These are phyloP conservation scores for Dactylellina haptotyla DNA, from an alignment of 2,329 filamentous ascomycete genomes.

Conservation along the genomic window DNA sequence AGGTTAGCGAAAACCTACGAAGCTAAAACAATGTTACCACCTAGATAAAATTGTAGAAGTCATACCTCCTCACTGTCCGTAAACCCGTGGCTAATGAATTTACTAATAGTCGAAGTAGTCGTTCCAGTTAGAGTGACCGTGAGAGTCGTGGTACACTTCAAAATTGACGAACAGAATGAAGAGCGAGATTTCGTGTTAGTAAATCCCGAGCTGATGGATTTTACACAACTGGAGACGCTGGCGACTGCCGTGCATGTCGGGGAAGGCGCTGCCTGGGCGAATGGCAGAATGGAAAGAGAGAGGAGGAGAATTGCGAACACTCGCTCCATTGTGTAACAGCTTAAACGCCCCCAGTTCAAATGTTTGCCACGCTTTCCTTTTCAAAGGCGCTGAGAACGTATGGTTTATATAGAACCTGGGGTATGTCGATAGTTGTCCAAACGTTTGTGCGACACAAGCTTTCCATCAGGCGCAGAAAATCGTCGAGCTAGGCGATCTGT, in stretches of 20 bases:
- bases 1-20: neutral
- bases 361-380: neutral
- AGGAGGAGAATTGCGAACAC: neutral
- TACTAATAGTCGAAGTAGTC: neutral
- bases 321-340: neutral
- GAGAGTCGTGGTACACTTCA: constrained; percentile 1
- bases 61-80: neutral
- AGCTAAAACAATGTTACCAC: neutral
- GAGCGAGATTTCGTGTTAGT: constrained; percentile 1
- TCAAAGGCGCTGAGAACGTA: neutral
- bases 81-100: neutral
- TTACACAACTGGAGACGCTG: constrained; percentile 11
- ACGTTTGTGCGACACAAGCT: neutral
- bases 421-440: neutral
- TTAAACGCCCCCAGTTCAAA: no score
- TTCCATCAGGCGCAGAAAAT: no score
- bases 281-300: neutral
- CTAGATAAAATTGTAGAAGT: neutral
- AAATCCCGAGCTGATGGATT: constrained; percentile 1
- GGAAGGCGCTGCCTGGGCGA: neutral
- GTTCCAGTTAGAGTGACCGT: constrained; percentile 4
- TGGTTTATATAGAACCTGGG: neutral
- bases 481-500: neutral
- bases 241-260: constrained; percentile 6
- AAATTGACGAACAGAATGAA: constrained; percentile 8